Conservation (phyloP, 306 rosid genomes). For the Begonia fuchsioides region DNA sequence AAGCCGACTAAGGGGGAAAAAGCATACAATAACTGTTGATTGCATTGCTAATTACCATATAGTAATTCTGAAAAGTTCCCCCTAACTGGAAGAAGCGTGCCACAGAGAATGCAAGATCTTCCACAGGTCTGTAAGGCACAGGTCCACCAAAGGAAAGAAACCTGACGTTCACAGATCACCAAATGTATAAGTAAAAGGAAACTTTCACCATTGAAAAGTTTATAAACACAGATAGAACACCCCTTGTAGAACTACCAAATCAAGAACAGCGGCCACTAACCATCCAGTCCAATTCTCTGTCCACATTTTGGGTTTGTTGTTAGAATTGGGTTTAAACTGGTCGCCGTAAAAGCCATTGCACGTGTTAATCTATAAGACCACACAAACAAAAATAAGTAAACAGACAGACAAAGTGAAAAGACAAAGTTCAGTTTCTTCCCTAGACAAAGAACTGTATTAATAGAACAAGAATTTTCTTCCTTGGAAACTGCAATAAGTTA, state of each 20-base stretch:
- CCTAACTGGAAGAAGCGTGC: constrained; percentile 86
- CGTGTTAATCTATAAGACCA: constrained; percentile 51
- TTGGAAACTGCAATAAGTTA: too few relatives aligned
- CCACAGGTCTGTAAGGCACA: constrained; percentile 69
- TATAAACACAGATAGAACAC: too few relatives aligned
- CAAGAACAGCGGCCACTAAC: constrained; percentile 19
- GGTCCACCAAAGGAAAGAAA: constrained; percentile 71
- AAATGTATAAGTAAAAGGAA: not conserved
- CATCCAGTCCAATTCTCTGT: constrained; percentile 93
- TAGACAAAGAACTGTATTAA: too few relatives aligned
- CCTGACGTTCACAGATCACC: constrained; percentile 25
- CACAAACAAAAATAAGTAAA: constrained; percentile 1
- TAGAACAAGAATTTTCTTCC: too few relatives aligned
- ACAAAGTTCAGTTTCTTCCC: not conserved
- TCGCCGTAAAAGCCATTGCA: constrained; percentile 92
- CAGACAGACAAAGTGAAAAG: constrained; percentile 2
- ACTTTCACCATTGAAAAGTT: too few relatives aligned
- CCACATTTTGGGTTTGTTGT: constrained; percentile 78
- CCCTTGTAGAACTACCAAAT: not conserved
- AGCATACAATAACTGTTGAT: constrained; percentile 3
- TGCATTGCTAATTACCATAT: constrained; percentile 83
- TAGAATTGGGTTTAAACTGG: constrained; percentile 68
- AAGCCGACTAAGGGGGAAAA: not conserved
- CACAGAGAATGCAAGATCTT: constrained; percentile 84
- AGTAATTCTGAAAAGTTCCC: constrained; percentile 87